Base-by-base conservation (phyloP, 139 green algal species). In the Chlamydomonas schloesseri region DNA sequence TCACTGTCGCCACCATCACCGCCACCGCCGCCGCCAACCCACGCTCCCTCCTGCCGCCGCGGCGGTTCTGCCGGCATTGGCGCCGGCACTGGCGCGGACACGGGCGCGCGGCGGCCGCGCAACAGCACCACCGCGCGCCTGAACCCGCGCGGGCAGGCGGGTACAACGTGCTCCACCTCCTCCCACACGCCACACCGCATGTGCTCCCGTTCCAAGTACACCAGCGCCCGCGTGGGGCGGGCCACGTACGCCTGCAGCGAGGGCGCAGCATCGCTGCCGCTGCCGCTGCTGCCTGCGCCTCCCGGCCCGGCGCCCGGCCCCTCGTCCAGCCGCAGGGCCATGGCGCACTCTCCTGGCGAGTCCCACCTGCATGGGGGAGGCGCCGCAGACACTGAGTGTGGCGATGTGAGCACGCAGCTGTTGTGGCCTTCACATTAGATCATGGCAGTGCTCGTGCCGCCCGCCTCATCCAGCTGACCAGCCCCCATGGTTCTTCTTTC, bases 261-360 rank as follows among this genome's bases (percentile, higher is more conserved):
- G 34, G 37, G 46, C 64, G 36, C 20, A 1, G 5, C 14, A 5
- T 23, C n/a, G 18, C 24, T 46, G 28, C 34, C 62, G 36, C 42
- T 47, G 58, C 23, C 26, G 60, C 42, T 50, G n/a, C n/a, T n/a
- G n/a, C n/a, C n/a, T n/a, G n/a, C n/a, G n/a, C n/a, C n/a, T n/a
- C n/a, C n/a, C n/a, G n/a, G n/a, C n/a, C 36, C 14, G 60, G 55
- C 18, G 18, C 4, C 26, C 60, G 15, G 29, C 18, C 64, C 62
- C 64, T 84, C 78, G 29, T 74, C 78, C 42, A 84, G 78, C 64
- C 74, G 5, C 17, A 84, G 78, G 18, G 29, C 78, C 78, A 84
- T 65, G 0, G 13, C 20, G 78, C 28, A 84, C 64, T 74, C 17
- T 29, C 64, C 78, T 17, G 33, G 29, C 28, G 3, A 28, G 65